Conservation (phyloP, 2,329 filamentous ascomycete species). For the Cladosporium oxysporum region DNA sequence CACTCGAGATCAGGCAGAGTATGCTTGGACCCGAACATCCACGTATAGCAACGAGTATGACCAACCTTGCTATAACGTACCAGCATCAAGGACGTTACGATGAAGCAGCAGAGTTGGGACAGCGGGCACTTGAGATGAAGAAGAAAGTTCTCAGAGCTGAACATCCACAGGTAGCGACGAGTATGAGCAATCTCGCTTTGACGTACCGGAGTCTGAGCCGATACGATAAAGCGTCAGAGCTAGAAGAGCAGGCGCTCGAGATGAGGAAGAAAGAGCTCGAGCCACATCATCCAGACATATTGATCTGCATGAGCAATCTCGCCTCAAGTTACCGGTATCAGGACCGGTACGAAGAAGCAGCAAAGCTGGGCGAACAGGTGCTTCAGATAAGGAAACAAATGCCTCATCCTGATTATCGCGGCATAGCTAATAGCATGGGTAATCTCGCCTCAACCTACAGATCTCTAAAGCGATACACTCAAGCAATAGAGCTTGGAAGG, state of each 20-base stretch:
- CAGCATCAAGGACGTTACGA: slow-evolving; percentile 15
- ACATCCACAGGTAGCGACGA: background rate
- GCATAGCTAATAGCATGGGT: background rate
- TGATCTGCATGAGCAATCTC: slow-evolving; percentile 19
- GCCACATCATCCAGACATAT: slow-evolving; percentile 20
- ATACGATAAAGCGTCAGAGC: slow-evolving; percentile 17
- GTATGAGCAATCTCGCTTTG: slow-evolving; percentile 19
- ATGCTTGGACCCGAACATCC: background rate
- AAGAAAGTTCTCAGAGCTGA: background rate
- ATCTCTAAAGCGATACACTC: slow-evolving; percentile 10
- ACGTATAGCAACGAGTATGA: background rate
- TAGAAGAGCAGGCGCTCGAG: slow-evolving; percentile 1
- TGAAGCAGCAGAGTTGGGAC: slow-evolving; percentile 18
- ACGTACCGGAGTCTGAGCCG: slow-evolving; percentile 18
- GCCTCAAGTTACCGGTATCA: slow-evolving; percentile 20
- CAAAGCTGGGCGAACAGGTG: slow-evolving; percentile 5
- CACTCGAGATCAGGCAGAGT: background rate
- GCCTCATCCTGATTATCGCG: background rate
- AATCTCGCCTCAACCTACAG: slow-evolving; percentile 13
- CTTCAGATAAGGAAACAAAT: background rate
- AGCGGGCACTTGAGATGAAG: slow-evolving; percentile 9
- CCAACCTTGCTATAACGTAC: slow-evolving; percentile 15
- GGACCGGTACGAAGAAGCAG: slow-evolving; percentile 22
- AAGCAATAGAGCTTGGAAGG: slow-evolving; percentile 18
- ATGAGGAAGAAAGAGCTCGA: slow-evolving; percentile 15